Evolutionary conservation across 75 land plant species (phyloP).

Genomic region (Cupressus sempervirens): DNA sequence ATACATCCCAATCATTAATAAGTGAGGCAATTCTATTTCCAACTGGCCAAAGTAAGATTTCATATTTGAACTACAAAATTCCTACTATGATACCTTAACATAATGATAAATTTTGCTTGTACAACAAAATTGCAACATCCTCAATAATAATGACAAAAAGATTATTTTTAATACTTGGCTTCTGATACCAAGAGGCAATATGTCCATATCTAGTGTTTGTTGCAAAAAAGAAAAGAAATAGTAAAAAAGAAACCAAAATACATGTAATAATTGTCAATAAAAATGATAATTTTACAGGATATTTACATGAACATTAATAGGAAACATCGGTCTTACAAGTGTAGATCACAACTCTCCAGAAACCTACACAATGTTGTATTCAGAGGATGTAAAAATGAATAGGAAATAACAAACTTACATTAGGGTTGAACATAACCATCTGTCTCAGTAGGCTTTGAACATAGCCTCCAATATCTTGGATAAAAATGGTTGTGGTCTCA

Average conservation of each 20-base stretch:
- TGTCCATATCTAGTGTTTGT: conserved; percentile 78
- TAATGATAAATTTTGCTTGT: conserved; percentile 64
- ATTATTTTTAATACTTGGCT: conserved; percentile 31
- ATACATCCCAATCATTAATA: background rate
- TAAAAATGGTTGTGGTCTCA: conserved; percentile 54
- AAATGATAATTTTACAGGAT: background rate
- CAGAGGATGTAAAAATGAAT: background rate
- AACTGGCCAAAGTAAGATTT: background rate
- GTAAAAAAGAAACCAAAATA: background rate
- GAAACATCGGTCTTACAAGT: no score
- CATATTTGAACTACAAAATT: background rate
- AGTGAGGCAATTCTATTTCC: background rate
- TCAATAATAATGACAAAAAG: conserved; percentile 71
- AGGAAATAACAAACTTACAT: conserved; percentile 37
- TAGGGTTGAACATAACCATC: conserved; percentile 38
- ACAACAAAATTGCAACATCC: conserved; percentile 61
- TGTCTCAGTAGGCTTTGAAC: conserved; percentile 62
- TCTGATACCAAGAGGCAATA: conserved; percentile 80
- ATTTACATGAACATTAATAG: no score
- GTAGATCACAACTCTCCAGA: background rate
- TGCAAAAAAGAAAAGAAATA: background rate
- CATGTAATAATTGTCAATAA: background rate
- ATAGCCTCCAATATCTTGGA: conserved; percentile 55
- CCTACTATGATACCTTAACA: conserved; percentile 32
- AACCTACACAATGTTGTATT: background rate